phyloP scores from a whole-genome alignment of 2,329 filamentous ascomycete genomes.

The Ophiostoma novo-ulmi region DNA sequence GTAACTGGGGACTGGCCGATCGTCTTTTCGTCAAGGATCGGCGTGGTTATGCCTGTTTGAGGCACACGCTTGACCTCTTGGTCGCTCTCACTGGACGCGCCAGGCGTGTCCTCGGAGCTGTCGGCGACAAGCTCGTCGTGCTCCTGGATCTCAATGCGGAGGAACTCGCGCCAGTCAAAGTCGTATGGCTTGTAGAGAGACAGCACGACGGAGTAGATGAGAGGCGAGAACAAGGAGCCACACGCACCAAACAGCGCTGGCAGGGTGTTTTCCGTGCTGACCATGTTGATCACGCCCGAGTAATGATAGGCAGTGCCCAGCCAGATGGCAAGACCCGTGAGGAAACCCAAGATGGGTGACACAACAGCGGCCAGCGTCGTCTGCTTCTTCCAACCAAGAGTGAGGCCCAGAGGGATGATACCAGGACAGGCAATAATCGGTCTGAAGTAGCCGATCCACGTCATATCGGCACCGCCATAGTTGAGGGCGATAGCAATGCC shows the following conservation, averaged over 20 bases:
- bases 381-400: constrained; percentile 38
- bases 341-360: constrained; percentile 35
- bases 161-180: constrained; percentile 38
- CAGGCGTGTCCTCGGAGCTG: constrained; percentile 5
- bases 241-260: constrained; percentile 43
- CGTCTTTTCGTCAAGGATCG: neutral
- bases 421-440: constrained; percentile 33
- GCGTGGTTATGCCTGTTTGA: neutral
- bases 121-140: constrained; percentile 32
- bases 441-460: constrained; percentile 36
- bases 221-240: constrained; percentile 43
- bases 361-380: constrained; percentile 36
- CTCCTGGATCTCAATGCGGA: constrained; percentile 43
- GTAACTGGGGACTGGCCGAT: neutral
- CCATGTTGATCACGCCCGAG: constrained; percentile 35
- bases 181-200: constrained; percentile 38
- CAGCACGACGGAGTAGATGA: constrained; percentile 42
- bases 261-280: constrained; percentile 36
- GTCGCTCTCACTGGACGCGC: constrained; percentile 9
- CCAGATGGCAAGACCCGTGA: constrained; percentile 36
- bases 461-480: constrained; percentile 36
- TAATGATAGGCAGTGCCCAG: constrained; percentile 35
- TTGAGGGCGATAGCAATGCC: constrained; percentile 36
- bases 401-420: constrained; percentile 35
- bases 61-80: constrained; percentile 9